phyloP scores from a whole-genome alignment of 2,329 filamentous ascomycete species.

The Ophiocordyceps camponoti-saundersi region DNA sequence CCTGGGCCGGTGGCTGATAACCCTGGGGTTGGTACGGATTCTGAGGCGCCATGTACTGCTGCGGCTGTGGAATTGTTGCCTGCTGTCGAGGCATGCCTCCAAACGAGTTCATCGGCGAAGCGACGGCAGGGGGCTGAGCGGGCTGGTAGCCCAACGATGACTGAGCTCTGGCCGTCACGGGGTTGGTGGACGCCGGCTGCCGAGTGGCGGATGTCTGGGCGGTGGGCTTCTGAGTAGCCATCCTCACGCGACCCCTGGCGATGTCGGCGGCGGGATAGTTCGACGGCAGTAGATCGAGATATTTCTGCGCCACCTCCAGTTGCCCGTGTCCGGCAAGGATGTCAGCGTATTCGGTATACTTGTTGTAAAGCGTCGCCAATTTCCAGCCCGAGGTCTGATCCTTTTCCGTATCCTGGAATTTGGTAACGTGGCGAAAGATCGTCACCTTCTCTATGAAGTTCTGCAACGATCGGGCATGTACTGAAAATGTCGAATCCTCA shows the following conservation, averaged over 20 bases:
- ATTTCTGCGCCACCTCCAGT: constrained; percentile 72
- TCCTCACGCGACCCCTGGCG: constrained; percentile 67
- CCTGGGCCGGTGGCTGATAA: constrained; percentile 35
- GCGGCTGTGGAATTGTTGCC: constrained; percentile 11
- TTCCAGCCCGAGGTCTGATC: constrained; percentile 68
- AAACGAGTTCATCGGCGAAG: constrained; percentile 14
- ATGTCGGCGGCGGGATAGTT: constrained; percentile 78
- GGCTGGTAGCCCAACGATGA: constrained; percentile 29
- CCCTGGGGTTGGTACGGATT: constrained; percentile 17
- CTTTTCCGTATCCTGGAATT: constrained; percentile 70
- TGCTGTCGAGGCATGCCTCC: constrained; percentile 6
- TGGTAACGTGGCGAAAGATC: constrained; percentile 84
- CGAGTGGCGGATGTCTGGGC: constrained; percentile 10
- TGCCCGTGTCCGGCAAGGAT: constrained; percentile 85
- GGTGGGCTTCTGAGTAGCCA: constrained; percentile 48
- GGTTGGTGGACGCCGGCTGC: constrained; percentile 13
- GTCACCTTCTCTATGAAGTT: constrained; percentile 97
- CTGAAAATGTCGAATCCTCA: constrained; percentile 71
- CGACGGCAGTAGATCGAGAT: constrained; percentile 70
- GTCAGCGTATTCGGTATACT: constrained; percentile 94
- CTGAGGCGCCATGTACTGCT: constrained; percentile 20
- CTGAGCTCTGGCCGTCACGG: constrained; percentile 21
- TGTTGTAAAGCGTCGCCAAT: constrained; percentile 72
- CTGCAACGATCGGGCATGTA: constrained; percentile 77
- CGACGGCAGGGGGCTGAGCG: constrained; percentile 17